Percentiles rank a stretch among this genome's conserved stretches.
Evolutionary conservation across 164 flowering plant genomes (phyloP).

Genomic region (Litsea cubeba): DNA sequence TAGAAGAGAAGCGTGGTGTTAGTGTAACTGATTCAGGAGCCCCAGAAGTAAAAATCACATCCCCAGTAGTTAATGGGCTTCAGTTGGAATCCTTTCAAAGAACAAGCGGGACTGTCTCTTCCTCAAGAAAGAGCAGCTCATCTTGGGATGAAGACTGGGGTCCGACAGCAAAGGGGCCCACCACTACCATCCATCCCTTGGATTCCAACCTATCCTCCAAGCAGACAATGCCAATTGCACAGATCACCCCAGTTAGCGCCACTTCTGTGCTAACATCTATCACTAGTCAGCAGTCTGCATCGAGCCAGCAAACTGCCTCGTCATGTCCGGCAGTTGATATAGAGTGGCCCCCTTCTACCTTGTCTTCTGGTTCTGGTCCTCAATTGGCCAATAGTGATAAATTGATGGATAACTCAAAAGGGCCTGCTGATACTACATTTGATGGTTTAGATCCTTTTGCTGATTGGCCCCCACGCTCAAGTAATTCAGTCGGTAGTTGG

Average conservation of each 20-base stretch:
- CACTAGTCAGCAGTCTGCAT: constrained; percentile 15
- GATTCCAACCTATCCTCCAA: constrained; percentile 21
- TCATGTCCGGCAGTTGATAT: constrained; percentile 68
- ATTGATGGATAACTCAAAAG: constrained; percentile 24
- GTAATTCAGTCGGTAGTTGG: constrained; percentile 29
- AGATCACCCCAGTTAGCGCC: constrained; percentile 19
- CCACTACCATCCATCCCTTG: constrained; percentile 24
- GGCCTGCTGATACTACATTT: constrained; percentile 31
- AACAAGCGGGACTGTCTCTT: constrained; percentile 27
- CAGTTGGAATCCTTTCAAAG: constrained; percentile 37
- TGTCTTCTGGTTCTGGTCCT: constrained; percentile 28
- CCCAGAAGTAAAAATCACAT: constrained; percentile 36
- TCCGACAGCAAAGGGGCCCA: constrained; percentile 29
- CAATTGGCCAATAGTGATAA: constrained; percentile 29
- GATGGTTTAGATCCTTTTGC: constrained; percentile 90
- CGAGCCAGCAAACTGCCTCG: constrained; percentile 39
- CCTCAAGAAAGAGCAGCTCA: constrained; percentile 45
- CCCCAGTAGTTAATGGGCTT: constrained; percentile 34
- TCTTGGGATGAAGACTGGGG: constrained; percentile 98
- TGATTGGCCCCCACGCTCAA: constrained; percentile 87
- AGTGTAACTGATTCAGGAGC: constrained; percentile 62
- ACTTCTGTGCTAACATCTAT: constrained; percentile 19
- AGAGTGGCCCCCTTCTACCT: constrained; percentile 88
- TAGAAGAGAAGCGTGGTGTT: constrained; percentile 92
- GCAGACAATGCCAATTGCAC: constrained; percentile 19